Conservation (phyloP, 2,329 filamentous ascomycete genomes). For the Sarocladium strictum region DNA sequence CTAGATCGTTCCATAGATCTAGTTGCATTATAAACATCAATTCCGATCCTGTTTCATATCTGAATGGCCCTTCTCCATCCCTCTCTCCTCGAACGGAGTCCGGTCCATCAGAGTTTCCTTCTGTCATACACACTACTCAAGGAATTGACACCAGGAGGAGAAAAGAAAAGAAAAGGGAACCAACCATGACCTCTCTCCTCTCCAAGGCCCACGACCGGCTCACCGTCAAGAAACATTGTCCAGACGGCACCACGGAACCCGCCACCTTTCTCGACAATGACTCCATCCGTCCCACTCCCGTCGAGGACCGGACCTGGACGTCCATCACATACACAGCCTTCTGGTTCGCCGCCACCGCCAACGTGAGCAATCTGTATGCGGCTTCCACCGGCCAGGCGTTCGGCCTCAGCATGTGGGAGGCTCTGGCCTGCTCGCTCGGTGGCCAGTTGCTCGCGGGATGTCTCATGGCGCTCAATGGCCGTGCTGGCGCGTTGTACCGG, state of each 20-base stretch:
- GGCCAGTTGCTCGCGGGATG: conserved; percentile 35
- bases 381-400: conserved; percentile 31
- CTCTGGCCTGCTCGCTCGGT: conserved; percentile 31
- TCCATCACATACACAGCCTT: not conserved
- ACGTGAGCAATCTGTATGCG: conserved; percentile 20
- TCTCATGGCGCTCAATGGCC: conserved; percentile 35
- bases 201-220: not conserved
- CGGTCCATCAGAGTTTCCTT: not conserved
- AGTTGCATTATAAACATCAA: not conserved
- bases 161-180: not conserved
- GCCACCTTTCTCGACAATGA: not conserved
- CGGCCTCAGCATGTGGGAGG: conserved; percentile 45
- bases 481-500: not conserved
- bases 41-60: not conserved
- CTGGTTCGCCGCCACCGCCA: not conserved
- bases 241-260: not conserved
- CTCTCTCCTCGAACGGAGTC: not conserved
- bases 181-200: not conserved
- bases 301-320: not conserved
- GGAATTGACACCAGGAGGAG: not conserved
- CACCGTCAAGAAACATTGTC: not conserved
- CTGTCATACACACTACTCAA: no score
- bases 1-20: no score
- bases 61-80: not conserved
- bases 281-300: not conserved